Conservation (phyloP, 768 basidiomycete species). For the Lentinula lateritia region DNA sequence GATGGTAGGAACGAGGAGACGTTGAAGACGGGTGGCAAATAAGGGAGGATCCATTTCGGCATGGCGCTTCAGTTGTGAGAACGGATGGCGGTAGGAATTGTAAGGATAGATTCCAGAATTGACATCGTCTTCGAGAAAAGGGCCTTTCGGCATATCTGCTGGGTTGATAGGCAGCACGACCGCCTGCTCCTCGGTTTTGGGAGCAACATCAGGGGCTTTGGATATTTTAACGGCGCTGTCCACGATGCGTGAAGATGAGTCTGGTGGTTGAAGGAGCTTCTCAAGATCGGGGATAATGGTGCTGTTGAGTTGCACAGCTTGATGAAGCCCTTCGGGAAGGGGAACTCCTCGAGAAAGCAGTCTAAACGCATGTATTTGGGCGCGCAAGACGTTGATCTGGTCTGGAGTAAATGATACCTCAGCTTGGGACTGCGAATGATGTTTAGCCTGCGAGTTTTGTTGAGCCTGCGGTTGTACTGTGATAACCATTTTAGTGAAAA, state of each 20-base stretch:
- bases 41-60: constrained; percentile 53
- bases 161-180: constrained; percentile 36
- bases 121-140: constrained; percentile 74
- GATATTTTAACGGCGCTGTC: constrained; percentile 73
- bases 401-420: constrained; percentile 76
- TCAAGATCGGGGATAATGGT: constrained; percentile 58
- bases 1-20: constrained; percentile 80
- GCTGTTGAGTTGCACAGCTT: constrained; percentile 63
- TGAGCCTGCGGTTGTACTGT: constrained; percentile 24
- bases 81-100: constrained; percentile 84
- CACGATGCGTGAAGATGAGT: constrained; percentile 57
- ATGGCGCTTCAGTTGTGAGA: constrained; percentile 69
- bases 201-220: constrained; percentile 42
- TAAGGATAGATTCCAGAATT: constrained; percentile 86
- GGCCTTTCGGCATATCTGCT: constrained; percentile 63
- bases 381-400: constrained; percentile 70
- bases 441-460: constrained; percentile 21
- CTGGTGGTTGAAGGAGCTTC: constrained; percentile 55
- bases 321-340: constrained; percentile 64
- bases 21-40: constrained; percentile 70
- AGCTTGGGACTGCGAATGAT: constrained; percentile 40
- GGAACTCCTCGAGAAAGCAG: constrained; percentile 60
- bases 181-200: constrained; percentile 53
- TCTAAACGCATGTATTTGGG: constrained; percentile 81
- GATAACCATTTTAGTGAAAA: not conserved